Base-by-base conservation (phyloP, 2,329 filamentous ascomycete genomes). In the Sclerotinia borealis region DNA sequence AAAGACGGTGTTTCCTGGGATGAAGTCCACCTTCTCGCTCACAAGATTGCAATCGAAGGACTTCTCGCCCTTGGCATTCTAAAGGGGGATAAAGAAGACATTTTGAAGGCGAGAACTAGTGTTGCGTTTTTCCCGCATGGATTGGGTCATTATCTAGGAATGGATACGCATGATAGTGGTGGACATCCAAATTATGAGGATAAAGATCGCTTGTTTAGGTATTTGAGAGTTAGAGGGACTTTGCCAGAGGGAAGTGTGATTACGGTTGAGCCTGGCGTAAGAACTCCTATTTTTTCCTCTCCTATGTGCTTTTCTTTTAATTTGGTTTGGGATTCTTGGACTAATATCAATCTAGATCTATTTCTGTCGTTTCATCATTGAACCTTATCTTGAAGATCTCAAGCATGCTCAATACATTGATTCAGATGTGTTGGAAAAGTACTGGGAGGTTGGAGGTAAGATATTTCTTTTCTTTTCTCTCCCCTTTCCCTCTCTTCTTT, bases 121-220 rank as follows among this genome's bases (percentile, higher is more conserved):
- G 86, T 89, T 29, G 93, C 92, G 1, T 97, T 97, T 79, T 91
- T 96, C 73, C 93, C 93, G 1, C 93, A 97, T 74, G 93, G 93
- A 0, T 79, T 97, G 1, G 93, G 93, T 0, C 93, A 97, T 76
- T 93, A 96, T 74, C 80, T 97, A 11, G 93, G 93, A 66, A 88
- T 97, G 83, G 93, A 97, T 74, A 96, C 92, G 2, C 93, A 97
- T 75, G 93, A 97, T 72, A 90, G 87, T 0, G 90, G 89, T 65
- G 91, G 90, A 27, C 87, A 92, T 74, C 81, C 90, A 41, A 89
- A 93, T 76, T 91, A 90, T 71, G 80, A 80, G 10, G 95, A 99
- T 73, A 79, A 83, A 65, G 93, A 99, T 74, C 80, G 84, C 41
- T 85, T 97, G 82, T 98, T 97, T 78, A 83, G 86, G 60, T 98